Evolutionary conservation across 1,284 basidiomycete species (phyloP).

Genomic region (Trichosporon faecale): DNA sequence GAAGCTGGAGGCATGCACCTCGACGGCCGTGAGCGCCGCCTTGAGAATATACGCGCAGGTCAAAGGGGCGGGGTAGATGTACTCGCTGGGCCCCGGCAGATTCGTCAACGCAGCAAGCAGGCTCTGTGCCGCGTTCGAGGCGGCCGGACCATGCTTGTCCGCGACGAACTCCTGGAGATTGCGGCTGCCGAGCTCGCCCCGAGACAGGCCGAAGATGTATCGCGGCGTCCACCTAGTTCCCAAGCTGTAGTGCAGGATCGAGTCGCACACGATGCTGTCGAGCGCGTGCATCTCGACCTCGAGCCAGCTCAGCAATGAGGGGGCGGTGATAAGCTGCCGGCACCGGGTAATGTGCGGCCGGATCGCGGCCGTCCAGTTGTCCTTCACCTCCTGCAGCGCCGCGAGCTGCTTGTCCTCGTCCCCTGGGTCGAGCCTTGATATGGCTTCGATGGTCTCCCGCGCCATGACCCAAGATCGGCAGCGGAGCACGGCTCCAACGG

Average conservation of each 20-base stretch:
- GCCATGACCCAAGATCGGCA: slow-evolving; percentile 11
- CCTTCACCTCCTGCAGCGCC: neutral
- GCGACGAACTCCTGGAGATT: slow-evolving; percentile 10
- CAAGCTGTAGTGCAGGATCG: slow-evolving; percentile 8
- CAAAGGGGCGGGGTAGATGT: slow-evolving; percentile 12
- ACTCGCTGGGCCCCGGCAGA: slow-evolving; percentile 3
- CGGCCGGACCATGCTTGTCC: slow-evolving; percentile 3
- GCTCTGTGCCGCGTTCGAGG: slow-evolving; percentile 7
- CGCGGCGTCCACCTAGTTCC: slow-evolving; percentile 10
- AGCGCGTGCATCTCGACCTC: slow-evolving; percentile 11
- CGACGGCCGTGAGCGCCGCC: slow-evolving; percentile 3
- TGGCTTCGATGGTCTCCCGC: neutral
- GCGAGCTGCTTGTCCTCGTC: neutral
- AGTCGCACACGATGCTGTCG: slow-evolving; percentile 10
- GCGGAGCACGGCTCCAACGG: neutral
- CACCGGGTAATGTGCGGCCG: neutral
- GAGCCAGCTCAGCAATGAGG: slow-evolving; percentile 7
- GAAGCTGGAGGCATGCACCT: slow-evolving; percentile 11
- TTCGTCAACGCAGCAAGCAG: slow-evolving; percentile 10
- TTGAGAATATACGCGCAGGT: slow-evolving; percentile 11
- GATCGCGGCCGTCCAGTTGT: slow-evolving; percentile 3
- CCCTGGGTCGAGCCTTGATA: neutral
- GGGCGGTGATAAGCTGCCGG: neutral
- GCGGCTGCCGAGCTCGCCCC: neutral
- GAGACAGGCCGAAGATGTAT: neutral